Conservation (phyloP, 202 grass and related monocot genomes). For the Digitaria exilis region DNA sequence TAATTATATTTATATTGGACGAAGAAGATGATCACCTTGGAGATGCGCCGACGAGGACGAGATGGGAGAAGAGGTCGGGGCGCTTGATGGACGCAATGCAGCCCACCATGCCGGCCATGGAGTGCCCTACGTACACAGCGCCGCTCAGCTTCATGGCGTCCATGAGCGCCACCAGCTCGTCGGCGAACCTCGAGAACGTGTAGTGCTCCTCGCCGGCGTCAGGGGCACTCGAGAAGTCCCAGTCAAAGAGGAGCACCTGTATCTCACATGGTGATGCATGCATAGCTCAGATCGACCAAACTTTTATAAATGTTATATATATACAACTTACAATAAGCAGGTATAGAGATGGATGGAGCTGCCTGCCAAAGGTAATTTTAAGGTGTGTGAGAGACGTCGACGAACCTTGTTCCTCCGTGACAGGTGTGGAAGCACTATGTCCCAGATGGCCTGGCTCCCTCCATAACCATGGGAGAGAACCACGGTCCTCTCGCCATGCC, state of each 20-base stretch:
- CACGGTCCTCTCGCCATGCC: constrained; percentile 57
- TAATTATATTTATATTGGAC: too few species aligned
- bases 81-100: constrained; percentile 77
- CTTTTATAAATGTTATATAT: not conserved
- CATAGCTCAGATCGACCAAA: constrained; percentile 7
- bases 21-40: constrained; percentile 38
- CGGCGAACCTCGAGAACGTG: constrained; percentile 60
- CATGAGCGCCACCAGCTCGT: constrained; percentile 60
- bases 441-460: constrained; percentile 69
- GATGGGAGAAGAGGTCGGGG: constrained; percentile 70
- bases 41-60: constrained; percentile 71
- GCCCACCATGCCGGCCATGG: constrained; percentile 83
- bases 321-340: not conserved
- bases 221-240: constrained; percentile 55
- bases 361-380: not conserved
- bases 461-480: constrained; percentile 84
- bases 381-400: not conserved
- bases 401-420: constrained; percentile 48
- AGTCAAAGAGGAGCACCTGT: constrained; percentile 79
- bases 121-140: constrained; percentile 68
- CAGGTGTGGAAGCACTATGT: constrained; percentile 61
- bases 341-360: not conserved
- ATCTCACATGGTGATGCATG: not conserved
- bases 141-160: constrained; percentile 48
- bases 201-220: constrained; percentile 13